Evolutionary conservation across 2,329 filamentous ascomycete genomes (phyloP), one percentile per base, ranked within the genome.

Genomic region (Aspergillus japonicus): DNA sequence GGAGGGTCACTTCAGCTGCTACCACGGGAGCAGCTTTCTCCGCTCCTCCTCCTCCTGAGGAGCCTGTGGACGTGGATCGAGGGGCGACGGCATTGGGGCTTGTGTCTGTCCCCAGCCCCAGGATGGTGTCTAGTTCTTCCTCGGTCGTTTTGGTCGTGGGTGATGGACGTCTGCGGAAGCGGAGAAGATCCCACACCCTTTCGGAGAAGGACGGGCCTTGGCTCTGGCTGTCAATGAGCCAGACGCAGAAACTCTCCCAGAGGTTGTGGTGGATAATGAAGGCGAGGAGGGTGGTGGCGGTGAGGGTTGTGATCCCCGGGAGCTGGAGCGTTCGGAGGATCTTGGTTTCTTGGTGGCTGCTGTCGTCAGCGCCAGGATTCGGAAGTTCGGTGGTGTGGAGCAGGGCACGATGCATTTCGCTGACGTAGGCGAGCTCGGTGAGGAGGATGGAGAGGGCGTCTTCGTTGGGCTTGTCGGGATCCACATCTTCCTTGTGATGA

Each of bases 161-260:
- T 44, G 39, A 19, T 19, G 2, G 6, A 8, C 6, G 29, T 56
- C 39, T 21, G 26, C 42, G 4, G 26, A 10, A 12, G 10, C 33
- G 3, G 48, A 26, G 11, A 51, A 14, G 3, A 19, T 6, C 3
- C 14, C 35, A 2, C n/a, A 11, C 4, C 23, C 33, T 19, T 24
- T 10, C 5, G 47, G 7, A 8, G 1, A 16, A 3, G 16, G 39
- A 19, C 1, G 14, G 16, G 39, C 14, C 2, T 1, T 16, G 16
- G 39, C 14, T 16, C n/a, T 44, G 39, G 16, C 39, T 44, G 8
- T 44, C 39, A 3, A 44, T 12, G 1, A 64, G 39, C 42, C 52
- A 58, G 16, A 47, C 51, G 3, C 54, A 56, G n/a, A 62, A 64
- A 0, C 33, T 47, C 33, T 62, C 60, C 23, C 62, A 57, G 54